phyloP scores from a whole-genome alignment of 192 early-diverging fungal genomes.

The Kickxella alabastrina region DNA sequence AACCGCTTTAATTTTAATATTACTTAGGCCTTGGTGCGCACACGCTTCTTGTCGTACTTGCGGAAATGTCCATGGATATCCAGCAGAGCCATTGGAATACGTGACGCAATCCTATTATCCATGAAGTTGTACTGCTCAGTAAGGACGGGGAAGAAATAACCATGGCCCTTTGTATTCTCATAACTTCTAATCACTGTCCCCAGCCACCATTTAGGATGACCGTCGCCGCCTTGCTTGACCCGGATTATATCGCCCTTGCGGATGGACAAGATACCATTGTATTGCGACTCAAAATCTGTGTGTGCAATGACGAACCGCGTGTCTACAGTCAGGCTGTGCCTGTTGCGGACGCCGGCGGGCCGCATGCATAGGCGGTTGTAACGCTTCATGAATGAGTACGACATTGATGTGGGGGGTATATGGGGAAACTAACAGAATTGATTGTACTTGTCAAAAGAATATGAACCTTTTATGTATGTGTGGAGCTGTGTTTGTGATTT shows the following conservation, averaged over 20 bases:
- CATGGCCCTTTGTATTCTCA: slow-evolving; percentile 30
- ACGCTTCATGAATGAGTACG: slow-evolving; percentile 1
- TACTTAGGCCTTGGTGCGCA: neutral
- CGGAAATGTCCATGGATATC: slow-evolving; percentile 17
- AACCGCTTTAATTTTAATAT: too few species aligned
- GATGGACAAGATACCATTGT: slow-evolving; percentile 31
- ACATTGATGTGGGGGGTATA: neutral
- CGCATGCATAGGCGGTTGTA: neutral
- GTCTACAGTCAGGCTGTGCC: slow-evolving; percentile 20
- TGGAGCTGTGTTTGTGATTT: too few species aligned
- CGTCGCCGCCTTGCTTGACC: slow-evolving; percentile 19
- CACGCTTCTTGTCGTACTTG: slow-evolving; percentile 4
- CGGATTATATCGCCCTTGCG: slow-evolving; percentile 40
- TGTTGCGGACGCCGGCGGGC: slow-evolving; percentile 9
- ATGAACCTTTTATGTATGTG: neutral
- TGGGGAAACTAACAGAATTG: neutral
- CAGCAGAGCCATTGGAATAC: slow-evolving; percentile 29
- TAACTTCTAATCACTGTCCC: slow-evolving; percentile 42
- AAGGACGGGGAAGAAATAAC: slow-evolving; percentile 45
- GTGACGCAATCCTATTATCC: slow-evolving; percentile 38
- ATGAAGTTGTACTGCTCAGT: slow-evolving; percentile 37
- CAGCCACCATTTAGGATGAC: slow-evolving; percentile 34
- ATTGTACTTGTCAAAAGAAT: neutral
- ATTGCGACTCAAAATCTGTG: slow-evolving; percentile 31
- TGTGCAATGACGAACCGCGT: slow-evolving; percentile 36